Percentiles rank a stretch among this genome's conserved stretches.
phyloP scores from a whole-genome alignment of 768 basidiomycete species.

The Kwoniella pini region DNA sequence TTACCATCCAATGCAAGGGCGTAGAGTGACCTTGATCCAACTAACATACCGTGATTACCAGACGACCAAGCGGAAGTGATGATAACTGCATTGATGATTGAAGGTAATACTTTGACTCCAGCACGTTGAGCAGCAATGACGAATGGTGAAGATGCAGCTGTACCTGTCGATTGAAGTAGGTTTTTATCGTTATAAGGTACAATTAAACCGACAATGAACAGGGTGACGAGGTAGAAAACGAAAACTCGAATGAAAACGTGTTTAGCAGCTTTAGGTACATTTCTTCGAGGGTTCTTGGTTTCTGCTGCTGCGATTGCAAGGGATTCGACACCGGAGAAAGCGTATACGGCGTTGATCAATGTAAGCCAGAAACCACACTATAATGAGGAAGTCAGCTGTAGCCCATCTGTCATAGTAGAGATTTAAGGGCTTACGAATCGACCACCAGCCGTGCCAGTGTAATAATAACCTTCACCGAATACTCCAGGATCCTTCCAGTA shows the following conservation, averaged over 20 bases:
- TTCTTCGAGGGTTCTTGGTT: constrained; percentile 41
- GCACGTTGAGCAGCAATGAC: constrained; percentile 33
- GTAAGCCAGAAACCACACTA: constrained; percentile 19
- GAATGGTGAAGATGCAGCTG: constrained; percentile 42
- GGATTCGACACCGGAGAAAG: constrained; percentile 26
- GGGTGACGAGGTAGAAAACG: constrained; percentile 75
- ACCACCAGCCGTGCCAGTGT: neutral
- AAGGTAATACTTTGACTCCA: constrained; percentile 43
- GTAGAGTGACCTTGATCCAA: constrained; percentile 47
- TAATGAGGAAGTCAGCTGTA: too few relatives aligned
- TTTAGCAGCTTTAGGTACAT: constrained; percentile 46
- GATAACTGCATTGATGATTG: constrained; percentile 49
- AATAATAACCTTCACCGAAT: constrained; percentile 10
- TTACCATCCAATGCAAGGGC: constrained; percentile 48
- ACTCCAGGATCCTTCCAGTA: constrained; percentile 39
- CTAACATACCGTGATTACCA: constrained; percentile 47
- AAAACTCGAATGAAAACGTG: constrained; percentile 62
- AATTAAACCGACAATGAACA: constrained; percentile 69
- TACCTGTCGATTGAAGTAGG: constrained; percentile 19
- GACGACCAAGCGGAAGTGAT: constrained; percentile 45
- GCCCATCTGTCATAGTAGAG: too few relatives aligned
- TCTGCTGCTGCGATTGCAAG: constrained; percentile 33
- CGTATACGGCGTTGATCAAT: constrained; percentile 29
- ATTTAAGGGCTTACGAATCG: neutral
- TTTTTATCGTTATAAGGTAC: constrained; percentile 63